phyloP scores from a whole-genome alignment of 495 filamentous ascomycete genomes.

The Aspergillus conjunctus region DNA sequence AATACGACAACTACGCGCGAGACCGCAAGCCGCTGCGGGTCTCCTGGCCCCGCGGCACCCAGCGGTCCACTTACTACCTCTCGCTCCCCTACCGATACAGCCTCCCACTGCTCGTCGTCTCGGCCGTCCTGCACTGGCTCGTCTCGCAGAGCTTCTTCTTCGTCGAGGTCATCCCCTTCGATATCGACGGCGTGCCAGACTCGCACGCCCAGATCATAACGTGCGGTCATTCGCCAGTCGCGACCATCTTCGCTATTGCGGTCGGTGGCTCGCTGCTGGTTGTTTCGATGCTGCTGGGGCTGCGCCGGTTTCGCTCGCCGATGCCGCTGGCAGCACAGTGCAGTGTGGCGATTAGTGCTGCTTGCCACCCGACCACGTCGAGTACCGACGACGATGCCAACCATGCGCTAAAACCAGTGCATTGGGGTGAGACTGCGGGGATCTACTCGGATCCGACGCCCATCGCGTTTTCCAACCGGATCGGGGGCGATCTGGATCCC shows the following conservation, averaged over 20 bases:
- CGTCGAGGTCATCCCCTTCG: slow-evolving; percentile 13
- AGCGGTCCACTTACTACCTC: slow-evolving; percentile 47
- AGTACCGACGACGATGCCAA: slow-evolving; percentile 12
- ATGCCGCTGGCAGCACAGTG: slow-evolving; percentile 38
- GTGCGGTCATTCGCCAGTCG: slow-evolving; percentile 18
- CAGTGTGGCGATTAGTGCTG: slow-evolving; percentile 46
- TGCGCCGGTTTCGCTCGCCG: slow-evolving; percentile 6
- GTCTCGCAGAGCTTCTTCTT: slow-evolving; percentile 44
- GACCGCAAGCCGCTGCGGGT: slow-evolving; percentile 42
- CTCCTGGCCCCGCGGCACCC: slow-evolving; percentile 35
- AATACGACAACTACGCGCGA: slow-evolving; percentile 29
- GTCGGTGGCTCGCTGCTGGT: not conserved
- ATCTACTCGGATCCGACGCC: not conserved
- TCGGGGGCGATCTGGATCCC: slow-evolving; percentile 1
- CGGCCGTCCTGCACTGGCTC: slow-evolving; percentile 41
- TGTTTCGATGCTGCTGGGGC: not conserved
- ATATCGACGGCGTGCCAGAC: not conserved
- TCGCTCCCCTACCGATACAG: slow-evolving; percentile 44
- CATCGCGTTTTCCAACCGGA: not conserved
- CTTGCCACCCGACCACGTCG: slow-evolving; percentile 38
- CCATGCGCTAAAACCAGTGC: slow-evolving; percentile 21
- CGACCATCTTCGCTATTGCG: slow-evolving; percentile 12
- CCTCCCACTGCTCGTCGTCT: slow-evolving; percentile 32
- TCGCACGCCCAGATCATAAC: not conserved
- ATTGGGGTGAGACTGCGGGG: slow-evolving; percentile 23